A percentile compares a stretch with the other conserved stretches of the same genome.
Evolutionary conservation across 2,329 filamentous ascomycete genomes (phyloP).

Genomic region (Teratosphaeria epicoccoides): DNA sequence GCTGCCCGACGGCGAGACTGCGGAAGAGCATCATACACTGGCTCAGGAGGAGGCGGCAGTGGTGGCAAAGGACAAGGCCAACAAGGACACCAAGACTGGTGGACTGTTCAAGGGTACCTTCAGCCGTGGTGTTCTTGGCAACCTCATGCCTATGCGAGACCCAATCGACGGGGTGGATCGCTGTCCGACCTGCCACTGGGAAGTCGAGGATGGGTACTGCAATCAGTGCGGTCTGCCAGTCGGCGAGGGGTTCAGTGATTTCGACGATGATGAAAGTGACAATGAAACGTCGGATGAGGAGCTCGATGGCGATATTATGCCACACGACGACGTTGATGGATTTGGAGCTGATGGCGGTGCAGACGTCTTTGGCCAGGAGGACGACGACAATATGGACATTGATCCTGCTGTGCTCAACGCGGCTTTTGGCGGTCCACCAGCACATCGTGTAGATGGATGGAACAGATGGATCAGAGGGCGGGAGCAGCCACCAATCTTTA

Average conservation of each 20-base stretch:
- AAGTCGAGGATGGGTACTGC: slow-evolving; percentile 52
- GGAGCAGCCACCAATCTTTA: not conserved
- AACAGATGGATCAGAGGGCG: not conserved
- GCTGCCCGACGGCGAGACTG: slow-evolving; percentile 52
- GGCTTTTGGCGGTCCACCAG: slow-evolving; percentile 1
- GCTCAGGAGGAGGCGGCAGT: slow-evolving; percentile 49
- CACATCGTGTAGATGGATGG: not conserved
- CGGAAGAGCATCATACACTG: slow-evolving; percentile 48
- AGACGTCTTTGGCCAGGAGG: slow-evolving; percentile 12
- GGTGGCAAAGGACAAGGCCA: slow-evolving; percentile 50
- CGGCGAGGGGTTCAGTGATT: slow-evolving; percentile 35
- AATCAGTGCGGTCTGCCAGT: slow-evolving; percentile 43
- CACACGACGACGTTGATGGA: slow-evolving; percentile 7
- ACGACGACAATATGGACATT: slow-evolving; percentile 3
- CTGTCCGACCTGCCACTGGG: slow-evolving; percentile 53
- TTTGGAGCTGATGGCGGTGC: slow-evolving; percentile 15
- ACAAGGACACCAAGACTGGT: slow-evolving; percentile 36
- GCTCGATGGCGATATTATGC: slow-evolving; percentile 10
- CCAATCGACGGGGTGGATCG: slow-evolving; percentile 50
- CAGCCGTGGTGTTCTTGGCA: slow-evolving; percentile 19
- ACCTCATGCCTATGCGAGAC: slow-evolving; percentile 39
- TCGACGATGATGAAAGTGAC: slow-evolving; percentile 32
- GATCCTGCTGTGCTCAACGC: slow-evolving; percentile 2
- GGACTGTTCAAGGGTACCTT: slow-evolving; percentile 57
- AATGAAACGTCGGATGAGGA: slow-evolving; percentile 13